A percentile compares a stretch with the other conserved stretches of the same genome.
Conservation (phyloP, 202 grass and related monocot species). For the Setaria viridis region DNA sequence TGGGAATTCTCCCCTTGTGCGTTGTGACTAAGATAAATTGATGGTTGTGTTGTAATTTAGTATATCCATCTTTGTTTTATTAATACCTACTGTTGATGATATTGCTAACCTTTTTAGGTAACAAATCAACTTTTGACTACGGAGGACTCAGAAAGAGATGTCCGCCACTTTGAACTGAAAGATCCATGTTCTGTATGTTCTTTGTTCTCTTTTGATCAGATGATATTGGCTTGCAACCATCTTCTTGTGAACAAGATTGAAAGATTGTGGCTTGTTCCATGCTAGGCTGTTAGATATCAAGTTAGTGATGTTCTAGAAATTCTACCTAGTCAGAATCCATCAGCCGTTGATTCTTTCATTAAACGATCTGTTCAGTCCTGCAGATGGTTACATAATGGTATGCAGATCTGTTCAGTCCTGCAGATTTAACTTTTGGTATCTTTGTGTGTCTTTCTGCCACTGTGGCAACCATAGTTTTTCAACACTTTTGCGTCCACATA, state of each 20-base stretch:
- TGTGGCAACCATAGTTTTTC: not conserved
- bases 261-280: not conserved
- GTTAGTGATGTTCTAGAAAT: constrained; percentile 76
- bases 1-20: not conserved
- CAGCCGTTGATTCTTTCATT: constrained; percentile 77
- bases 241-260: no score
- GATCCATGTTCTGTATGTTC: no score
- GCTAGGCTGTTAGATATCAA: constrained; percentile 77
- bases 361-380: constrained; percentile 69
- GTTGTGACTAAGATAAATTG: not conserved
- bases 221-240: no score
- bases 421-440: not conserved
- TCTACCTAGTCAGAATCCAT: constrained; percentile 78
- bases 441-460: not conserved
- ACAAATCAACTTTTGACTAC: no score
- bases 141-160: no score
- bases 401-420: constrained; percentile 32
- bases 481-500: no score
- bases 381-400: constrained; percentile 88
- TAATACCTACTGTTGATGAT: not conserved
- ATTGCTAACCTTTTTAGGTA: constrained; percentile 13
- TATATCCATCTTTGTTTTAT: not conserved
- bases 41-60: not conserved
- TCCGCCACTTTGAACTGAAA: no score
- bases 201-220: no score